Percentiles rank a stretch among this genome's conserved stretches.
phyloP scores from a whole-genome alignment of 139 green algal species.

The Pleodorina starrii region DNA sequence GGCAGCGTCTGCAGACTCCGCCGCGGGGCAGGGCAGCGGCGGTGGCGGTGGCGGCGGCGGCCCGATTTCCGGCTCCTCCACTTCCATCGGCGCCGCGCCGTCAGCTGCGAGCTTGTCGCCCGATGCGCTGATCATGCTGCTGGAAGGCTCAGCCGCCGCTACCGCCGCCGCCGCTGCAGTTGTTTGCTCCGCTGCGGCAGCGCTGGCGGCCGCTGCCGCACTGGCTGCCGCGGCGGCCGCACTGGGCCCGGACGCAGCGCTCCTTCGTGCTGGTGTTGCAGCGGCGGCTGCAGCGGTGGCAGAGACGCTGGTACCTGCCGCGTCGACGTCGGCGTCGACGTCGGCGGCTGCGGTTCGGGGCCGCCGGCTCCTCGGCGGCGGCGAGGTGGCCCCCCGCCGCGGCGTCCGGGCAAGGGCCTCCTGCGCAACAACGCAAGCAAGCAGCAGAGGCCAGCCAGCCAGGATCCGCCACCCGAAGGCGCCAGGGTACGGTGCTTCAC shows the following conservation, averaged over 20 bases:
- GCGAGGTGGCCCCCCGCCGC: not conserved
- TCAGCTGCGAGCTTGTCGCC: no score
- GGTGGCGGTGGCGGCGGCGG: not conserved
- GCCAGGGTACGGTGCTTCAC: not conserved
- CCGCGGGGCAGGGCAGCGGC: not conserved
- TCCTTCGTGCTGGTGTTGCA: no score
- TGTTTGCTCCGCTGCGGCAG: no score
- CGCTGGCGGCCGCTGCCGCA: not conserved
- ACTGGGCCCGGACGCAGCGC: no score
- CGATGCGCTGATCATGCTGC: no score
- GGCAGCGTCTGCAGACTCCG: not conserved
- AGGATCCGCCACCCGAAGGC: not conserved
- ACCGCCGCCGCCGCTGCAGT: no score
- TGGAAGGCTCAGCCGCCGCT: no score
- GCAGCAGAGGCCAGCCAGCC: not conserved
- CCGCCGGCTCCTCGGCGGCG: not conserved
- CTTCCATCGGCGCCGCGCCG: not conserved
- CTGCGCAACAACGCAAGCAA: not conserved
- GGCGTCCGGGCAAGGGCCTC: conserved; percentile 26
- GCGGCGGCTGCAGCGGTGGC: not conserved
- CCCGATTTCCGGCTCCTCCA: not conserved
- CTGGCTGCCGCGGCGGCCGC: not conserved
- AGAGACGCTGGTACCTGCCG: not conserved
- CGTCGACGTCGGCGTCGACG: not conserved
- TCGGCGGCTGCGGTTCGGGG: not conserved